phyloP scores from a whole-genome alignment of 2,329 filamentous ascomycete genomes.

The Thelonectria rubi region DNA sequence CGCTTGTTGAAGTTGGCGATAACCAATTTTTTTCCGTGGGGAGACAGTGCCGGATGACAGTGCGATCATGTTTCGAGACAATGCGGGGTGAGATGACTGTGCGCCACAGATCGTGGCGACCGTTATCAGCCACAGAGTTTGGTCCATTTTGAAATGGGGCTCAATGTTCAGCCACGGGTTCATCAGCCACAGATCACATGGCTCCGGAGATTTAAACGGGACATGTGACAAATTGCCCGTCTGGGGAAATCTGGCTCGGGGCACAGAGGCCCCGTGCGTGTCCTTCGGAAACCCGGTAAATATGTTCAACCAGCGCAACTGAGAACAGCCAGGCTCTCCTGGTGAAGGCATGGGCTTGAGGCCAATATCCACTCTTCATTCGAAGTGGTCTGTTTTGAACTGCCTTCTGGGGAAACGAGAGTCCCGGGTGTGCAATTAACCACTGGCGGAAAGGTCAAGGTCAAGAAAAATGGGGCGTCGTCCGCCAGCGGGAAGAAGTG shows the following conservation, averaged over 20 bases:
- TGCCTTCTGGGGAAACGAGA: neutral
- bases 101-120: neutral
- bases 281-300: slow-evolving; percentile 4
- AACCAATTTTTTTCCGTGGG: slow-evolving; percentile 37
- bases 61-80: slow-evolving; percentile 5
- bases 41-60: slow-evolving; percentile 26
- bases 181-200: slow-evolving; percentile 16
- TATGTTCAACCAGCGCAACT: slow-evolving; percentile 11
- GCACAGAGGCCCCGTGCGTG: neutral
- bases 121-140: slow-evolving; percentile 6
- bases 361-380: neutral
- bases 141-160: neutral
- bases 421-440: slow-evolving; percentile 10
- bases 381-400: slow-evolving; percentile 4
- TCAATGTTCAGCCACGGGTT: slow-evolving; percentile 18
- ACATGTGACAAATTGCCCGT: slow-evolving; percentile 25
- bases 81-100: neutral
- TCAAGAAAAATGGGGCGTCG: slow-evolving; percentile 6
- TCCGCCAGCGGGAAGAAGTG: slow-evolving; percentile 1
- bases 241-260: slow-evolving; percentile 20
- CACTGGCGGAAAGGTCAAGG: neutral
- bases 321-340: neutral
- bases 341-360: neutral
- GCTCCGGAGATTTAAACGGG: slow-evolving; percentile 11
- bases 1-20: slow-evolving; percentile 28